phyloP scores from a whole-genome alignment of 2,329 filamentous ascomycete genomes.

The Aureobasidium melanogenum region DNA sequence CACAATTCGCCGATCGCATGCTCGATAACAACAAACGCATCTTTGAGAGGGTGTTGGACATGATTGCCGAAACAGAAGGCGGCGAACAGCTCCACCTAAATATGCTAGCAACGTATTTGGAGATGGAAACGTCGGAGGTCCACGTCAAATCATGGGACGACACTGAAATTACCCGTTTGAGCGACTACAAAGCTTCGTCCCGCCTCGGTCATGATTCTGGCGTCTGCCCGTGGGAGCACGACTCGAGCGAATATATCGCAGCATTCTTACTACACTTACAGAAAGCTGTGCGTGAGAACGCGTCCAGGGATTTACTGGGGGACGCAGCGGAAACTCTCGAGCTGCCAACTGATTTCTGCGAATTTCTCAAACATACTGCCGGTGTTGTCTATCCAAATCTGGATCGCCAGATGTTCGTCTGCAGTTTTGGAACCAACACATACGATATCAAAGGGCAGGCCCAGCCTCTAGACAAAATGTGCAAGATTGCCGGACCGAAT shows the following conservation, averaged over 20 bases:
- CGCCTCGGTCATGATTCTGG: neutral
- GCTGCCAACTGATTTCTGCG: neutral
- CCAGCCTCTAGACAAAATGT: neutral
- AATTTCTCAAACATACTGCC: neutral
- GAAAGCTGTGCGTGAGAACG: neutral
- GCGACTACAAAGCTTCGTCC: neutral
- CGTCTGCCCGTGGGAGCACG: neutral
- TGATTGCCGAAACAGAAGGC: neutral
- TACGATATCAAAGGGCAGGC: neutral
- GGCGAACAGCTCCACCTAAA: neutral
- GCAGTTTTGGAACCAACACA: neutral
- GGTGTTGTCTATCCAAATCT: neutral
- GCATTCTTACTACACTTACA: neutral
- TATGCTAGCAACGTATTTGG: neutral
- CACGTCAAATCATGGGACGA: neutral
- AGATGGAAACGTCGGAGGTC: neutral
- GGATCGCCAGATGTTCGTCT: neutral
- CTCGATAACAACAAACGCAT: neutral
- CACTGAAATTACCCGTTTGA: neutral
- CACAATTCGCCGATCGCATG: neutral
- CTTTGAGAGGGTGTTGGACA: neutral
- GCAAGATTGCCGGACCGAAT: neutral
- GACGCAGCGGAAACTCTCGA: neutral
- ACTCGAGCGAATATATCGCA: neutral
- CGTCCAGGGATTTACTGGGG: neutral